Conservation (phyloP, 164 flowering plant species). For the Platanus orientalis region DNA sequence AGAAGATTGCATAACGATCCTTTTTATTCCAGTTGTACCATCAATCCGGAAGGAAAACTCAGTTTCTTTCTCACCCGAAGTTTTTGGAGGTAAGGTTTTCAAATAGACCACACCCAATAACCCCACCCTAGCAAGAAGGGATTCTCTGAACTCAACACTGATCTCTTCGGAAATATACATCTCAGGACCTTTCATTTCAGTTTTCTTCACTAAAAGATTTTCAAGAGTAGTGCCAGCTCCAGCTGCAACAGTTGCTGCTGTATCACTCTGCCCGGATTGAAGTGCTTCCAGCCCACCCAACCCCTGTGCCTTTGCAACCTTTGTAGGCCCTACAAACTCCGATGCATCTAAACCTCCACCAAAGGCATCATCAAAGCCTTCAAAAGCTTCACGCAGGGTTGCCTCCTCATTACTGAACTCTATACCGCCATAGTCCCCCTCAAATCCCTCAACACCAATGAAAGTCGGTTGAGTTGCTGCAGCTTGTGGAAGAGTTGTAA, state of each 20-base stretch:
- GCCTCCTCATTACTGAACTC: conserved; percentile 79
- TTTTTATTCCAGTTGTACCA: conserved; percentile 62
- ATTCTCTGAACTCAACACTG: conserved; percentile 83
- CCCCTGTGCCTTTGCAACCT: conserved; percentile 43
- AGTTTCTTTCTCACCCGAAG: conserved; percentile 69
- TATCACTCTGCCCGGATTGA: conserved; percentile 44
- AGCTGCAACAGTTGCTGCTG: conserved; percentile 24
- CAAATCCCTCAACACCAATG: conserved; percentile 91
- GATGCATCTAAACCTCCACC: conserved; percentile 98
- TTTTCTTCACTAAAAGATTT: conserved; percentile 61
- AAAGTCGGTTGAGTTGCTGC: conserved; percentile 79
- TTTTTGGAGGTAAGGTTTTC: conserved; percentile 67
- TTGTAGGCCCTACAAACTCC: conserved; percentile 68
- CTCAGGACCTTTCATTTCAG: conserved; percentile 93
- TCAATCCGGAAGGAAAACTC: conserved; percentile 89
- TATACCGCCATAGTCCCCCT: conserved; percentile 95
- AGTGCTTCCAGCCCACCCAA: conserved; percentile 86
- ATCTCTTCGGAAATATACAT: conserved; percentile 77
- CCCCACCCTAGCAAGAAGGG: conserved; percentile 84
- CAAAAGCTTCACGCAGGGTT: conserved; percentile 72
- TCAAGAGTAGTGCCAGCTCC: conserved; percentile 58
- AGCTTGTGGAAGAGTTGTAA: conserved; percentile 86
- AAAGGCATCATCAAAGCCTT: conserved; percentile 84
- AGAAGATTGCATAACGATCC: conserved; percentile 69
- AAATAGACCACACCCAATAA: conserved; percentile 72